These are phyloP conservation scores for Candida ulmi DNA, from an alignment of 805 yeast species.

Conservation along the genomic window DNA sequence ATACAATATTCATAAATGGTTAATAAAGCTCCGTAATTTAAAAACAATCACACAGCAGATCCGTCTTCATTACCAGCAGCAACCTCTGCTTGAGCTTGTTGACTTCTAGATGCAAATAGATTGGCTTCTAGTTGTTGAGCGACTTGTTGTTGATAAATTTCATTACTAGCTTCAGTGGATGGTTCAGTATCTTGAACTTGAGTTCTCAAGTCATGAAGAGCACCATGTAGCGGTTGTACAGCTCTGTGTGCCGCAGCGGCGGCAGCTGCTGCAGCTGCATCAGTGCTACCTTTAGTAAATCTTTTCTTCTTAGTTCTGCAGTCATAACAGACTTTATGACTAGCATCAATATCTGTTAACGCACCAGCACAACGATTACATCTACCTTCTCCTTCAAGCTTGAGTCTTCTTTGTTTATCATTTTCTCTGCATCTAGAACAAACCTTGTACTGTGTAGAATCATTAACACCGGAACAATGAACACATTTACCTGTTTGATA, in stretches of 20 bases:
- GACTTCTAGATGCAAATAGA: slow-evolving; percentile 16
- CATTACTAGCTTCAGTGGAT: not conserved
- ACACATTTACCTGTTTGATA: slow-evolving; percentile 63
- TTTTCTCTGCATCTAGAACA: slow-evolving; percentile 59
- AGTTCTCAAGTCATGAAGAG: slow-evolving; percentile 8
- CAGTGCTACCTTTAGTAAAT: slow-evolving; percentile 9
- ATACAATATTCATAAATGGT: no score
- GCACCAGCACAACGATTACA: slow-evolving; percentile 59
- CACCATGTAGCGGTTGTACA: slow-evolving; percentile 4
- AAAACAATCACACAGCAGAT: no score
- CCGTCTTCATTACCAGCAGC: not conserved
- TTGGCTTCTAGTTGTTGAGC: slow-evolving; percentile 19
- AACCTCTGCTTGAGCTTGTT: not conserved
- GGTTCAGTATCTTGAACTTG: not conserved
- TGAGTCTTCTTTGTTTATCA: slow-evolving; percentile 51
- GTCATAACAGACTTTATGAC: slow-evolving; percentile 47
- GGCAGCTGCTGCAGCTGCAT: slow-evolving; percentile 8
- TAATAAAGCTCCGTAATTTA: no score
- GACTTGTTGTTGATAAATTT: slow-evolving; percentile 8
- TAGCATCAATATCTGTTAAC: slow-evolving; percentile 39
- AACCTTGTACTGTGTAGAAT: slow-evolving; percentile 48
- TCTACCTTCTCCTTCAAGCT: slow-evolving; percentile 50
- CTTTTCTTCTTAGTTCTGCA: slow-evolving; percentile 54
- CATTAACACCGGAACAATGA: slow-evolving; percentile 59
- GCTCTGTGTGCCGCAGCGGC: slow-evolving; percentile 4